Evolutionary conservation across 83 land plant species (phyloP).

Genomic region (Picea engelmannii): DNA sequence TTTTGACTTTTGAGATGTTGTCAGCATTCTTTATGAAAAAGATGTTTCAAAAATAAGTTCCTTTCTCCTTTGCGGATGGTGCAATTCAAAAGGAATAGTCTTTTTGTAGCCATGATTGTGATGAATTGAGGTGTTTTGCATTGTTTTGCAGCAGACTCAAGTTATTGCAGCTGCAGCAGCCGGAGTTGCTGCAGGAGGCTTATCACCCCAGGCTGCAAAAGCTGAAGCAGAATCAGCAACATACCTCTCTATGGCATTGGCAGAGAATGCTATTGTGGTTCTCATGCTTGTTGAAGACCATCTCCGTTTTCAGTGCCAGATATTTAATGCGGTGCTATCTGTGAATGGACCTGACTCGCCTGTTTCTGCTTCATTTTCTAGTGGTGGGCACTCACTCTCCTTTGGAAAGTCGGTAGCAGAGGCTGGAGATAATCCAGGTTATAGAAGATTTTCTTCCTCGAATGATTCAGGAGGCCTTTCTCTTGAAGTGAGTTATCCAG

Average conservation of each 20-base stretch:
- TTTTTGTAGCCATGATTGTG: neutral
- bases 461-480: conserved; percentile 67
- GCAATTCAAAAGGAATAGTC: neutral
- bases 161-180: conserved; percentile 99
- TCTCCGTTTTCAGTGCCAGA: conserved; percentile 86
- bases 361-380: conserved; percentile 35
- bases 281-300: conserved; percentile 99
- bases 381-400: conserved; percentile 34
- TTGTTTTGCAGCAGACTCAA: conserved; percentile 77
- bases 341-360: conserved; percentile 49
- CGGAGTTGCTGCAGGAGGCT: conserved; percentile 94
- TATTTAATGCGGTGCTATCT: conserved; percentile 42
- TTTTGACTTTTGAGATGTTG: neutral
- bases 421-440: conserved; percentile 26
- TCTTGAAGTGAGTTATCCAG: conserved; percentile 65
- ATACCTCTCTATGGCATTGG: conserved; percentile 89
- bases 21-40: no score
- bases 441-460: conserved; percentile 38
- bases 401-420: conserved; percentile 33
- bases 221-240: conserved; percentile 97
- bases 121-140: conserved; percentile 16
- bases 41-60: neutral
- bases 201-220: conserved; percentile 88
- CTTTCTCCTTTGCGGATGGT: neutral
- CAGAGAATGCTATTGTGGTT: conserved; percentile 97